Evolutionary conservation across 495 filamentous ascomycete species (phyloP), one percentile per base, ranked within the genome.

Genomic region (Bombardia bombarda): DNA sequence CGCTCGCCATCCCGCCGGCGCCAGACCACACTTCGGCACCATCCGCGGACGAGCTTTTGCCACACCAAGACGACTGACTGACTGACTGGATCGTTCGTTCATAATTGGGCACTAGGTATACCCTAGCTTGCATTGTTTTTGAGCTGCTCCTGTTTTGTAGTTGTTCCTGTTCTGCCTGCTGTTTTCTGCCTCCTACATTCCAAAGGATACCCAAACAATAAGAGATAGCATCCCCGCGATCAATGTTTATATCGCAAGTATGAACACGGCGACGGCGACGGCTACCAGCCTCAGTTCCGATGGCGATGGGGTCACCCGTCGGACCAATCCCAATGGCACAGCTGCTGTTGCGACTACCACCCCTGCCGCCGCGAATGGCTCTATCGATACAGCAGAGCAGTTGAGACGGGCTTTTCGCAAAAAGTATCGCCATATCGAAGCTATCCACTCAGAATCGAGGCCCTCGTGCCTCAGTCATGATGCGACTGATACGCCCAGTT

Each of bases 381-480:
- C 43, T 13, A 38, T 21, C 16, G 51, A 56, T 14, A 31, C 49
- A 33, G 48, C 28, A 14, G 49, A 52, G 35, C 38, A 57, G 34
- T 25, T 58, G n/a, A 46, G 40, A 23, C 57, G 35, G 45, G 40
- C 49, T 1, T 54, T 57, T 23, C 51, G 50, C n/a, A 56, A 35
- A 18, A 86, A 85, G 60, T 97, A 95, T 67, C 82, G 82, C 44
- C 92, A 98, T 78, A 75, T 90, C 38, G 84, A 82, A 49, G 87
- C 88, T 10, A 78, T 90, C 32, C 92, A 98, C 62, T 79, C 82
- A 9, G 49, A 74, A 47, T 61, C 70, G 24, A 75, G 73, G 14
- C 79, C 83, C 32, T 95, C 92, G 16, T 87, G 85, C 50, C 72
- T 98, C 16, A 95, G 87, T 66, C 80, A 86, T 40, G 92, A 95